Base-by-base conservation (phyloP, 2,329 filamentous ascomycete species). In the Talaromyces sp. region DNA sequence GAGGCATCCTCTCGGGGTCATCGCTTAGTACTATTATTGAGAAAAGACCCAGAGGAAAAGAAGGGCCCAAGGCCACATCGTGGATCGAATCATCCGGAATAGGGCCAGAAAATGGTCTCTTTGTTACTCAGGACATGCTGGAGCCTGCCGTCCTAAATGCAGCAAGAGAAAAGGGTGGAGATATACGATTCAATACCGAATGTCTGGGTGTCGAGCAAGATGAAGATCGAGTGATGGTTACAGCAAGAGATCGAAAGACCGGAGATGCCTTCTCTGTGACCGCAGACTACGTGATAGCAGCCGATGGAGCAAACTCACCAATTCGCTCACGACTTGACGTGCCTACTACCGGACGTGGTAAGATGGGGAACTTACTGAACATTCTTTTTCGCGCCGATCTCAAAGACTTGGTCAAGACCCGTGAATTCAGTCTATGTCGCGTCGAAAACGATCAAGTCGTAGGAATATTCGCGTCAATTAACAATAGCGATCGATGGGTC, bases 41-140 rank as follows among this genome's bases (percentile, higher is more conserved):
- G 24, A n/a, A 46, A 43, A 60, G 14, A 24, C 46, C 46, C 9
- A 35, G 54, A 43, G n/a, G 35, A 26, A 26, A 49, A 26, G 32
- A 24, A 6, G 21, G 50, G 27, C 17, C 35, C 35, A 51, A 41
- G 29, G 31, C n/a, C 5, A 26, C 14, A 24, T 11, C 31, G 19
- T 49, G 51, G 31, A 24, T 54, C 4, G 26, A 32, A 50, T 51
- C 29, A 26, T 49, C 49, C 26, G 24, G 46, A 9, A 60, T 53
- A 13, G 58, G 58, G 6, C 58, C 58, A 13, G 58, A 60, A 43
- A 32, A 56, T 46, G 58, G 58, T 38, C 31, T 50, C 7, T 60
- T 60, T 51, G 58, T 60, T n/a, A 60, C 58, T 29, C 58, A 60
- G 58, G 58, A 60, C 31, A 60, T 60, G 58, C 54, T 60, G 21